Evolutionary conservation across 129 eudicot species (phyloP), one percentile per base, ranked within the genome.

Genomic region (Mikania micrantha): DNA sequence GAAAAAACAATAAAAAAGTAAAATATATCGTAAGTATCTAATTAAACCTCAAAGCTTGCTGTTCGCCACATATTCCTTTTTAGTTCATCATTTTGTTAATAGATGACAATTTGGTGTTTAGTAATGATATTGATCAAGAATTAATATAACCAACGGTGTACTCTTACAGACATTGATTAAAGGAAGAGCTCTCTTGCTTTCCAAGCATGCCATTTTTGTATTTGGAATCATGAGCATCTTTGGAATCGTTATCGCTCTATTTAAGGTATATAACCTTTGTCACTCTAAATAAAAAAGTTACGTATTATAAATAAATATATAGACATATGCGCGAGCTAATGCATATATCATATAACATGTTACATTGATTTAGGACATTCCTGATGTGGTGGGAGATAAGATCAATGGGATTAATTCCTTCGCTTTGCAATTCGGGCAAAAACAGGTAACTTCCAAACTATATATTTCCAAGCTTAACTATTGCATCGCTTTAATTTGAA

Each of bases 361-460:
- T 27, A 32, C 36, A 50, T 32, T 32, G 4, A 1, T 34, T 67
- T 60, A 75, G 80, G 80, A 75, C 9, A 50, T 75, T 75, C 80
- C 80, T 58, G 80, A 75, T 67, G 74, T 75, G 3, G 80, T 67
- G 42, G 80, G 80, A 42, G 80, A 75, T 45, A 75, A 67, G 64
- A 36, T 75, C 11, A 67, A 75, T 38, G 80, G 80, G 8, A 75
- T 75, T 12, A 67, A 59, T 64, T 75, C 80, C 19, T n/a, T 75
- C 11, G 80, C 80, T 34, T 67, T 36, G 8, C 72, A 74, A 54
- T 15, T 74, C 8, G 78, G 78, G 40, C 66, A 74, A 40, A 64
- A 74, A 65, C 66, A 3, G 66, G 78, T 74, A 4, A 29, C 66
- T 42, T 58, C 45, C 6, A 52, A 52, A 38, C 53, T 5, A 24